Evolutionary conservation across 2,329 filamentous ascomycete species (phyloP), one percentile per base, ranked within the genome.

Genomic region (Furcasterigmium furcatum): DNA sequence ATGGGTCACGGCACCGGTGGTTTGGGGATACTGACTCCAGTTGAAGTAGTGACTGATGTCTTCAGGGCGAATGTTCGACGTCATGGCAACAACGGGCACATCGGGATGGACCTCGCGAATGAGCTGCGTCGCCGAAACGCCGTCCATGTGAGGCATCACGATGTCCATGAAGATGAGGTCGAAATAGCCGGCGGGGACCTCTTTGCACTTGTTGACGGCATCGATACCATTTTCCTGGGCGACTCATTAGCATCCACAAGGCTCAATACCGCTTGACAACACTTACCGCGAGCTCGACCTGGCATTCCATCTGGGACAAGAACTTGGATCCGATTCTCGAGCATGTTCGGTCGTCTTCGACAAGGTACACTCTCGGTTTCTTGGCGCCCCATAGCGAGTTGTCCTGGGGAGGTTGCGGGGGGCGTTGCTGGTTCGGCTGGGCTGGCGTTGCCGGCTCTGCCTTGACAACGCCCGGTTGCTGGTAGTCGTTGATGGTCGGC

Each of bases 71-170:
- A 99, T 97, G 61, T 97, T 99, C 4, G 92, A 96, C 4, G 94
- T 99, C 94, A 99, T 97, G 39, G 94, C 94, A 47, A 99, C 89
- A 57, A 99, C 95, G 1, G 94, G 94, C 18, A 88, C 84, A 6
- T 84, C 81, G 30, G 83, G 81, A 52, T 91, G 84, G 51, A 92
- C 89, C 60, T 96, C 88, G 44, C 92, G 84, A 53, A 99, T 96
- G 51, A 96, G 83, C 59, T 94, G 88, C 46, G 91, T 96, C 3
- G 94, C 92, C 14, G 91, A 96, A 6, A 97, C 91, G 55, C 94
- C 94, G 58, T 97, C 94, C 44, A 97, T 76, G 53, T 91, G 87
- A 6, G 94, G 94, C 94, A 99, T 97, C 55, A 99, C 95, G 53
- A 99, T 92, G 61, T 94, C 88, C 88, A 92, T 92, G 51, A 92